Base-by-base conservation (phyloP, 495 filamentous ascomycete genomes). In the Daldinia grandis region DNA sequence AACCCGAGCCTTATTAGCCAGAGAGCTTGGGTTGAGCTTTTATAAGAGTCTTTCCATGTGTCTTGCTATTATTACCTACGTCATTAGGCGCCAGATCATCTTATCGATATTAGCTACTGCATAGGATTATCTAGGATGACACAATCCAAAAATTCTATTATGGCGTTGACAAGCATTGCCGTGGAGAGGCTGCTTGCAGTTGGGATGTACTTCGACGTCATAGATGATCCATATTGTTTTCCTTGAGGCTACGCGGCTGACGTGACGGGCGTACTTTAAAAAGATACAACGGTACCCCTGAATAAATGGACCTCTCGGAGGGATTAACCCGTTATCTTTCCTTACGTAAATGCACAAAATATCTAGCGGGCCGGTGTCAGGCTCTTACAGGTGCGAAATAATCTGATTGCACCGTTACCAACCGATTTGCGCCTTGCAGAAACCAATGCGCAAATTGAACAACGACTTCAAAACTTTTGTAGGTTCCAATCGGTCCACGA, bases 381-480 rank as follows among this genome's bases (percentile, higher is more conserved):
- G 12, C 2, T 17, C 15, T 27, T 53, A 17, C 10, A 17, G 24
- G 12, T 6, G 15, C 17, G 8, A 30, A 27, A 21, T 21, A 47
- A 42, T 40, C 27, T 55, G 28, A 17, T 35, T 53, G 53, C 35
- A 30, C 64, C 33, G 62, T 27, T 53, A 31, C 49, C 31, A 58
- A 12, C 55, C 55, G 54, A 56, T 15, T 15, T 21, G 15, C 44
- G 19, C 49, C 35, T 44, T 54, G 47, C 27, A 61, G 27, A 50
- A 58, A 37, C 37, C 24, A 25, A 42, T 59, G 56, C 14, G 38
- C 38, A 15, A 53, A 65, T 58, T 37, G 25, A 66, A 56, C 15
- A 31, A 59, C 71, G 27, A 71, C 71, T 64, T 50, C 67, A 63
- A 69, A 76, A 76, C 58, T 71, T 71, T 69, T 58, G 27, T 28